Conservation (phyloP, 371 early-diverging fungal genomes). For the Haplosporangium sp. region DNA sequence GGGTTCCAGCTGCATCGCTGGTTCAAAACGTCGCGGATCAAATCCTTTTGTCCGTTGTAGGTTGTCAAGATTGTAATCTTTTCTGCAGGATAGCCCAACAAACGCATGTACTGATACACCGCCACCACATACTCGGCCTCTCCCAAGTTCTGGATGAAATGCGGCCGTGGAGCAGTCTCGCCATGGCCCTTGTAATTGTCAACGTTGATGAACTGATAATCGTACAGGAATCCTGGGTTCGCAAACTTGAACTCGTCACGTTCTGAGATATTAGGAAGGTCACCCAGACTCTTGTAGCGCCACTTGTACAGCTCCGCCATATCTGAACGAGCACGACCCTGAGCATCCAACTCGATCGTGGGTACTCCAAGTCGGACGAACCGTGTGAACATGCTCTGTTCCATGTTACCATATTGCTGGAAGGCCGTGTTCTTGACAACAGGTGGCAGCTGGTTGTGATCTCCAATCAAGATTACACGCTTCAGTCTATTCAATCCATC, state of each 20-base stretch:
- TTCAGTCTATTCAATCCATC: slow-evolving; percentile 73
- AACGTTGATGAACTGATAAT: slow-evolving; percentile 89
- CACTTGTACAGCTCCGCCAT: slow-evolving; percentile 87
- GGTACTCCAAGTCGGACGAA: slow-evolving; percentile 93
- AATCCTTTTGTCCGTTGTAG: slow-evolving; percentile 94
- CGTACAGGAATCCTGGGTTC: slow-evolving; percentile 88
- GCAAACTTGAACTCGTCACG: slow-evolving; percentile 62
- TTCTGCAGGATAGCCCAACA: slow-evolving; percentile 90
- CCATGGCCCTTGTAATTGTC: slow-evolving; percentile 79
- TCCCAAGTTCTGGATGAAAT: slow-evolving; percentile 91
- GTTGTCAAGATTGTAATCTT: slow-evolving; percentile 93
- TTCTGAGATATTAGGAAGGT: slow-evolving; percentile 63
- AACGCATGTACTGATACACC: slow-evolving; percentile 94
- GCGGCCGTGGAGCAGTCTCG: slow-evolving; percentile 84
- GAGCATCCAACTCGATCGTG: slow-evolving; percentile 78
- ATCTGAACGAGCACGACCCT: slow-evolving; percentile 84
- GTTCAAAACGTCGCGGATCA: slow-evolving; percentile 90
- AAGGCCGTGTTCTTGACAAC: slow-evolving; percentile 89
- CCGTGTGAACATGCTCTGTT: slow-evolving; percentile 91
- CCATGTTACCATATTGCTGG: slow-evolving; percentile 88
- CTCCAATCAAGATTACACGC: slow-evolving; percentile 96
- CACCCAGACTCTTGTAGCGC: slow-evolving; percentile 78
- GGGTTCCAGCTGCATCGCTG: slow-evolving; percentile 87
- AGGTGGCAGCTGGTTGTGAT: slow-evolving; percentile 96
- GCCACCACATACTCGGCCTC: slow-evolving; percentile 98